Evolutionary conservation across 352 stramenopile species (phyloP).

Genomic region (Globisporangium carolinianum): DNA sequence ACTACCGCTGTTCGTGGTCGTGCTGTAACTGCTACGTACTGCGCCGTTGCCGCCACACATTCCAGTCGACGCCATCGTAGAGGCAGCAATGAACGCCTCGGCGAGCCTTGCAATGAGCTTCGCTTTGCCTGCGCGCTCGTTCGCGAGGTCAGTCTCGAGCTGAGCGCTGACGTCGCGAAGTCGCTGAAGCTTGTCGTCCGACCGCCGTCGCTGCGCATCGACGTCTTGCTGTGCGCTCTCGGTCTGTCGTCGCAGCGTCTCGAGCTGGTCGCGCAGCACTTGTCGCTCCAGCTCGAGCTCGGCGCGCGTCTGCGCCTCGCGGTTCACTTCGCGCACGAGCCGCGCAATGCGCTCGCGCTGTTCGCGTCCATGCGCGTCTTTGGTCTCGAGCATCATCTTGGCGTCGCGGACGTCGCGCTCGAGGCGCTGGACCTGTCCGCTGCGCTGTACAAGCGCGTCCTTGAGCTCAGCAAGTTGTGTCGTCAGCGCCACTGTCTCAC

Average conservation of each 20-base stretch:
- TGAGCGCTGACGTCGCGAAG: conserved; percentile 23
- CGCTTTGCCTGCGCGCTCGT: conserved; percentile 35
- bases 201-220: conserved; percentile 25
- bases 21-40: too few species aligned
- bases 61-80: neutral
- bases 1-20: neutral
- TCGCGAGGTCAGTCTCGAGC: conserved; percentile 32
- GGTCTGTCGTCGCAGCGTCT: conserved; percentile 29
- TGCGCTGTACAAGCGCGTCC: conserved; percentile 20
- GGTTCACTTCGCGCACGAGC: conserved; percentile 42
- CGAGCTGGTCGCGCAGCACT: conserved; percentile 35
- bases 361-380: conserved; percentile 29
- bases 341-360: conserved; percentile 51
- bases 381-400: conserved; percentile 20
- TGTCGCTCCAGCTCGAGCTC: conserved; percentile 45
- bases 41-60: neutral
- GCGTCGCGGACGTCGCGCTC: conserved; percentile 33
- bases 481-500: conserved; percentile 26
- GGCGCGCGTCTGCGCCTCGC: conserved; percentile 36
- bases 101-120: conserved; percentile 34
- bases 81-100: conserved; percentile 15
- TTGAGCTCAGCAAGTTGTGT: conserved; percentile 46
- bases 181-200: conserved; percentile 26
- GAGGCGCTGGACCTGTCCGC: conserved; percentile 31
- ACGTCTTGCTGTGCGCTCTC: conserved; percentile 25